phyloP scores from a whole-genome alignment of 352 stramenopile species.

The Globisporangium solare region DNA sequence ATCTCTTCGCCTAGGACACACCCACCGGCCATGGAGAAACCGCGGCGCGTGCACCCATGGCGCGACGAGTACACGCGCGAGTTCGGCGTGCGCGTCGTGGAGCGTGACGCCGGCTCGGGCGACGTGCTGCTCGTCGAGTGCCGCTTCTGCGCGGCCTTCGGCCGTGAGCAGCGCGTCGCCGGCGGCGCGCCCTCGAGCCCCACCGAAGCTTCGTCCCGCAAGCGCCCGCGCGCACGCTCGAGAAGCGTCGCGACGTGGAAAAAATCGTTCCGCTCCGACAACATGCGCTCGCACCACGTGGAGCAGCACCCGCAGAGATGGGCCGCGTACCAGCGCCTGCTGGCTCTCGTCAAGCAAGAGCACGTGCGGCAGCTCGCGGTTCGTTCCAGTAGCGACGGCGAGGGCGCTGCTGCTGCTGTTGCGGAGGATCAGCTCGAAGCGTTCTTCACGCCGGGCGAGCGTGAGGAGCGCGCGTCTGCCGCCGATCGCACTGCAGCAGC shows the following conservation, averaged over 20 bases:
- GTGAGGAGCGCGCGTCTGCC: no score
- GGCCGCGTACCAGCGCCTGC: constrained; percentile 22
- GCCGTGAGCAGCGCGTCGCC: constrained; percentile 19
- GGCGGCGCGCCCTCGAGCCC: no score
- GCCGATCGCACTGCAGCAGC: no score
- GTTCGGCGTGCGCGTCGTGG: constrained; percentile 26
- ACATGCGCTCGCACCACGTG: constrained; percentile 36
- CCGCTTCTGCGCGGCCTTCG: constrained; percentile 34
- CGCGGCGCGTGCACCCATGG: constrained; percentile 22
- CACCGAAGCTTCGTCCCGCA: not conserved
- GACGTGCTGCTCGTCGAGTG: constrained; percentile 31
- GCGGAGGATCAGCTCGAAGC: no score
- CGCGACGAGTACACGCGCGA: constrained; percentile 26
- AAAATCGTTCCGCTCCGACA: constrained; percentile 33
- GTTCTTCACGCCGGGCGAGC: no score
- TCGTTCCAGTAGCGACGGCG: not conserved
- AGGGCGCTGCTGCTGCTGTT: no score
- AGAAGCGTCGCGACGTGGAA: constrained; percentile 31
- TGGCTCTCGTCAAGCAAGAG: constrained; percentile 20
- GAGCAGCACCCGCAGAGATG: constrained; percentile 31
- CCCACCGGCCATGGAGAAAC: no score
- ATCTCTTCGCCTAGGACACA: no score
- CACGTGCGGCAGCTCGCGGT: constrained; percentile 4
- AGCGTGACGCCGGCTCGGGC: constrained; percentile 19
- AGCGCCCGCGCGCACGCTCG: constrained; percentile 20